Conservation (phyloP, 257 asterid genomes). For the Ophiorrhiza pumila region DNA sequence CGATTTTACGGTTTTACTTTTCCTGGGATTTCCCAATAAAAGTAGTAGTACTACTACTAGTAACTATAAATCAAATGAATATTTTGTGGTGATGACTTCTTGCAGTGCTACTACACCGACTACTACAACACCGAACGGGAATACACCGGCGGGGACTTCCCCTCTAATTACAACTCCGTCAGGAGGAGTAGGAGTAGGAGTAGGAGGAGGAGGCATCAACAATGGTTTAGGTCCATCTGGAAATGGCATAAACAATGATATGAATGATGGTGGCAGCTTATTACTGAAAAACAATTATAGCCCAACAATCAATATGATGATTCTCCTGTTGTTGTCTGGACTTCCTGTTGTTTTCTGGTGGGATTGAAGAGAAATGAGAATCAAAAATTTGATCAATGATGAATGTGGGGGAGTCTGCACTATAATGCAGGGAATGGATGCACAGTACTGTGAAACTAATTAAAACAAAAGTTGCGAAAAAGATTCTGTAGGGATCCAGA, state of each 20-base stretch:
- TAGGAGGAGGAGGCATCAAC: slow-evolving; percentile 59
- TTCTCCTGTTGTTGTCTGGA: slow-evolving; percentile 21
- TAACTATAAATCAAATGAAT: neutral
- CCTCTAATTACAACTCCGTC: slow-evolving; percentile 51
- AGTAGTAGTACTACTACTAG: neutral
- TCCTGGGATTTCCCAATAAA: neutral
- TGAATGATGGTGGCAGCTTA: slow-evolving; percentile 29
- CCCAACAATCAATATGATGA: slow-evolving; percentile 14
- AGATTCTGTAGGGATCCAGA: too few relatives aligned
- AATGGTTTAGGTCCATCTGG: slow-evolving; percentile 60
- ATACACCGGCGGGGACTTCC: slow-evolving; percentile 29
- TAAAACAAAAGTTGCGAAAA: too few relatives aligned
- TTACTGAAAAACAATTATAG: slow-evolving; percentile 14
- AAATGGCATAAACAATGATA: slow-evolving; percentile 34
- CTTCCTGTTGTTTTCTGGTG: slow-evolving; percentile 36
- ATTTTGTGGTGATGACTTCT: neutral
- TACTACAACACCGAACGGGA: slow-evolving; percentile 22
- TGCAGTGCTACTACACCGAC: slow-evolving; percentile 22
- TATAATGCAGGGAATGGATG: too few relatives aligned
- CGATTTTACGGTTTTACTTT: neutral
- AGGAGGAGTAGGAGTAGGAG: slow-evolving; percentile 32
- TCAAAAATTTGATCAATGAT: too few relatives aligned
- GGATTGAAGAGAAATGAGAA: slow-evolving; percentile 18
- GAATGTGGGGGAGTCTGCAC: too few relatives aligned
- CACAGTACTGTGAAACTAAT: too few relatives aligned